A percentile compares a stretch with the other conserved stretches of the same genome.
Evolutionary conservation across 306 rosid species (phyloP).

Genomic region (Cucurbita ficifolia): DNA sequence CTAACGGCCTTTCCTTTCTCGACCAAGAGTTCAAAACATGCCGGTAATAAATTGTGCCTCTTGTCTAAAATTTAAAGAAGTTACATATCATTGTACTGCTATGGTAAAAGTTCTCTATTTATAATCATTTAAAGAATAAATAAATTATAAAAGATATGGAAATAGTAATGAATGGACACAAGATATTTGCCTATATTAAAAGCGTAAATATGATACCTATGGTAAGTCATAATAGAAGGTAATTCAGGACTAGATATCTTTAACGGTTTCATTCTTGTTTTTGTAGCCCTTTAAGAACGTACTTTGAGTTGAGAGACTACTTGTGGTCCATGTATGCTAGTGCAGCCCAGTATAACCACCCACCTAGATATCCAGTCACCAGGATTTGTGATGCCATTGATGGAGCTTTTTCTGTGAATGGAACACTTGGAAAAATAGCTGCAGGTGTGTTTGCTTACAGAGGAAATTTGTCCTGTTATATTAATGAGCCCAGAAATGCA

Average conservation of each 20-base stretch:
- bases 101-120: no score
- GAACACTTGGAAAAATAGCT: conserved; percentile 30
- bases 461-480: conserved; percentile 34
- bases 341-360: conserved; percentile 53
- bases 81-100: neutral
- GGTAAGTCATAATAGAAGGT: no score
- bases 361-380: conserved; percentile 43
- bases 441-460: conserved; percentile 36
- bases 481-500: conserved; percentile 15
- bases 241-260: no score
- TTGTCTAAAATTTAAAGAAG: neutral
- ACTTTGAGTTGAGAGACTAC: conserved; percentile 23
- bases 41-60: neutral
- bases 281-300: conserved; percentile 24
- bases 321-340: neutral
- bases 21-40: conserved; percentile 42
- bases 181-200: no score
- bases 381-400: conserved; percentile 48
- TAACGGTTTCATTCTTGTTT: no score
- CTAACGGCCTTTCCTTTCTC: conserved; percentile 38
- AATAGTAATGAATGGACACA: no score
- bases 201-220: no score
- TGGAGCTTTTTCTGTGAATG: conserved; percentile 16
- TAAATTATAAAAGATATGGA: no score
- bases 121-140: no score